Base-by-base conservation (phyloP, 768 basidiomycete species). In the Tubosaeta brunneosetosa region DNA sequence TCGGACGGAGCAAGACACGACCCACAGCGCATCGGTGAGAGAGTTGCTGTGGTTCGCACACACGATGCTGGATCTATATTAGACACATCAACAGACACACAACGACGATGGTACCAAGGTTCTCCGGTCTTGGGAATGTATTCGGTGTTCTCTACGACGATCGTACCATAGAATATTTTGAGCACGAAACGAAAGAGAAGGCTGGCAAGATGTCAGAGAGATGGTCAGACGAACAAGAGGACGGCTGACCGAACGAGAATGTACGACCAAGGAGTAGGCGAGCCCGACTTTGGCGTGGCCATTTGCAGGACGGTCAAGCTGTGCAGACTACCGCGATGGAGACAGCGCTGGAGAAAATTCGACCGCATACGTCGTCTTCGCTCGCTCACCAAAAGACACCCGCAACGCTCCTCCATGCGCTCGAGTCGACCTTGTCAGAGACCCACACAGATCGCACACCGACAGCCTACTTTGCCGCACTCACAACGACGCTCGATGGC, bases 391-490 rank as follows among this genome's bases (percentile, higher is more conserved):
- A 97, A 73, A 91, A 91, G 67, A 80, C 86, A 51, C 92, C 94
- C 5, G 95, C 94, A 26, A 83, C 80, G 43, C 81, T 98, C 22
- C 79, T 98, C 41, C 71, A 78, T 51, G 94, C 93, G 3, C 75
- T 98, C 59, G 95, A 98, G 70, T 78, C 83, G 14, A 91, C 85
- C 37, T 80, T 86, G 59, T 72, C 77, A 59, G 88, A 91, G 61
- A 85, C 86, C 61, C 74, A 73, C 55, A 76, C 85, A 8, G 84
- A 86, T 49, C 71, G 73, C 37, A 78, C 87, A 8, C 78, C 94
- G 7, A 93, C 92, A 1, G 95, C 97, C 29, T 98, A 97, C 74
- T 97, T 94, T 70, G 91, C 93, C n/a, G 86, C 89, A 3, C 77
- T 95, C 53, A 74, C 91, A 45, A 92, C 91, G 12, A 88, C 90